phyloP scores from a whole-genome alignment of 345 rosid species.

The Gossypium australe region DNA sequence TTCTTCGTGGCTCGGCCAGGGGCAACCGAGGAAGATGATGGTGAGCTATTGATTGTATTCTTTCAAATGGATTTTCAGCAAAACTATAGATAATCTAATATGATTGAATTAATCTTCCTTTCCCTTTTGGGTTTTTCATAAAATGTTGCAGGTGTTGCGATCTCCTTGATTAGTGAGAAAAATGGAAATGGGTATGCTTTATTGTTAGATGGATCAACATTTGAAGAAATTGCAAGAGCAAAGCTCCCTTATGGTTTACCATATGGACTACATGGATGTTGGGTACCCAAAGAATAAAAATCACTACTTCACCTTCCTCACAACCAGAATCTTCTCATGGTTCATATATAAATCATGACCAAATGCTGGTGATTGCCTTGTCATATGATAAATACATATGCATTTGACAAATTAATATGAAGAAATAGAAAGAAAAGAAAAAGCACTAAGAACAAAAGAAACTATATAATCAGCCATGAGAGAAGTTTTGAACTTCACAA shows the following conservation, averaged over 20 bases:
- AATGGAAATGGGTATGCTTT: slow-evolving; percentile 83
- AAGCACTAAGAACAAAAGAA: neutral
- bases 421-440: neutral
- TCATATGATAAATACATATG: neutral
- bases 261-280: slow-evolving; percentile 93
- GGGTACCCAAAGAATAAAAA: slow-evolving; percentile 57
- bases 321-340: neutral
- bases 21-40: slow-evolving; percentile 82
- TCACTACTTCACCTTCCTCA: neutral
- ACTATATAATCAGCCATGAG: neutral
- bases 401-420: neutral
- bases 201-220: slow-evolving; percentile 72
- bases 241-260: slow-evolving; percentile 91
- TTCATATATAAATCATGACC: neutral
- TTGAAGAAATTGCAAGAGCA: slow-evolving; percentile 91
- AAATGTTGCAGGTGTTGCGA: slow-evolving; percentile 60
- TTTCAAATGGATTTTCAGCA: neutral
- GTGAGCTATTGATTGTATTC: slow-evolving; percentile 29
- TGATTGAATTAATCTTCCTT: too few species aligned
- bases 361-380: neutral
- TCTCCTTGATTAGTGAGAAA: slow-evolving; percentile 72
- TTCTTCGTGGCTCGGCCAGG: slow-evolving; percentile 84
- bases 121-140: too few species aligned
- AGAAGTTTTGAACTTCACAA: neutral
- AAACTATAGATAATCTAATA: neutral